Evolutionary conservation across 2,329 filamentous ascomycete species (phyloP).

Genomic region (Verticillium nubilum): DNA sequence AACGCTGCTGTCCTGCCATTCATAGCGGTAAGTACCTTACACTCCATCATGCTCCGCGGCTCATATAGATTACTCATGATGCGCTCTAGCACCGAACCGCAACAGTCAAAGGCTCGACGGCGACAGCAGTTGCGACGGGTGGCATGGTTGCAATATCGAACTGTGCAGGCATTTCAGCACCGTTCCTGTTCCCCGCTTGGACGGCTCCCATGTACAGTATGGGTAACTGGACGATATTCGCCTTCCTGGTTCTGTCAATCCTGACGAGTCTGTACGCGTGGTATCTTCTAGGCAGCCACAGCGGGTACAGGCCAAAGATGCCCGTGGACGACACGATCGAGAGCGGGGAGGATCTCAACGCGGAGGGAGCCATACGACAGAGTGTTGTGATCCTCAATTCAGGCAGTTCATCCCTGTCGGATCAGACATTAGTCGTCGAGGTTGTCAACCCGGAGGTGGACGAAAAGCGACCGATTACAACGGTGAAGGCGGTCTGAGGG

Average conservation of each 20-base stretch:
- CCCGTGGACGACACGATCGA: not conserved
- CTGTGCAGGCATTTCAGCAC: slow-evolving; percentile 22
- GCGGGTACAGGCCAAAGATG: slow-evolving; percentile 17
- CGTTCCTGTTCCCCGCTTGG: slow-evolving; percentile 21
- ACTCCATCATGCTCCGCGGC: not conserved
- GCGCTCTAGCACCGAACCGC: slow-evolving; percentile 19
- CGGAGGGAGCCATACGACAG: not conserved
- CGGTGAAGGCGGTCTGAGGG: not conserved
- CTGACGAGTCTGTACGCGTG: slow-evolving; percentile 18
- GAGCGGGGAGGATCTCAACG: slow-evolving; percentile 2
- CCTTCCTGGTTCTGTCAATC: slow-evolving; percentile 16
- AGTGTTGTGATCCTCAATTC: not conserved
- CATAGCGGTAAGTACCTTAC: slow-evolving; percentile 20
- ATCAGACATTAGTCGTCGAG: not conserved
- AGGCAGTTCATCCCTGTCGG: not conserved
- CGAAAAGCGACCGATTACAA: not conserved
- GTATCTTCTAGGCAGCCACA: slow-evolving; percentile 20
- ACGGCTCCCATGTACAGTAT: slow-evolving; percentile 20
- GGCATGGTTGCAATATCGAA: slow-evolving; percentile 26
- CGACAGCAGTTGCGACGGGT: slow-evolving; percentile 21
- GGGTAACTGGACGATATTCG: slow-evolving; percentile 25
- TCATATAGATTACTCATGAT: slow-evolving; percentile 1
- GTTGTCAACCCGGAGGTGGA: not conserved
- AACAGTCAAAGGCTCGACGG: slow-evolving; percentile 20
- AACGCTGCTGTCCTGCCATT: slow-evolving; percentile 22